Evolutionary conservation across 805 yeast species (phyloP).

Genomic region (Pichia sporocuriosa): DNA sequence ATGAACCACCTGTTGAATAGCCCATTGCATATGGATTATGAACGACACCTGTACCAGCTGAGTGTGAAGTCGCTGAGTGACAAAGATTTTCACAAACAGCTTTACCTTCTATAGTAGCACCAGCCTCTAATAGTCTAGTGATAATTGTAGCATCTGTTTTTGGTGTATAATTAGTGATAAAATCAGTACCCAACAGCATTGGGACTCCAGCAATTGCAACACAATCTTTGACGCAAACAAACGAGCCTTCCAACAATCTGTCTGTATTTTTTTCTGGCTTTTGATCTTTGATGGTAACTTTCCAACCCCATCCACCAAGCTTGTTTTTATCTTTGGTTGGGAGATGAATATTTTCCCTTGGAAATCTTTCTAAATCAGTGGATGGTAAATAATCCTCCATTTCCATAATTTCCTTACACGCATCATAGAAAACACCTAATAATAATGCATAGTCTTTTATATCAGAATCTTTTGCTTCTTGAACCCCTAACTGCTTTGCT

Average conservation of each 20-base stretch:
- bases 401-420: slow-evolving; percentile 18
- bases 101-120: too few relatives aligned
- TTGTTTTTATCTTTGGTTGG: slow-evolving; percentile 22
- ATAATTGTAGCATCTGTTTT: too few relatives aligned
- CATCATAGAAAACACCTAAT: slow-evolving; percentile 26
- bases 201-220: slow-evolving; percentile 31
- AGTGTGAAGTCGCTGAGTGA: too few relatives aligned
- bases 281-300: slow-evolving; percentile 21
- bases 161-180: too few relatives aligned
- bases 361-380: slow-evolving; percentile 27
- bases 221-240: slow-evolving; percentile 31
- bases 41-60: too few relatives aligned
- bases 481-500: slow-evolving; percentile 17
- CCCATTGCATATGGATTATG: too few relatives aligned
- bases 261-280: slow-evolving; percentile 23
- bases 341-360: slow-evolving; percentile 24
- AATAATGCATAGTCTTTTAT: slow-evolving; percentile 21
- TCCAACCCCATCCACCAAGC: slow-evolving; percentile 29
- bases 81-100: too few relatives aligned
- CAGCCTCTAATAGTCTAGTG: too few relatives aligned
- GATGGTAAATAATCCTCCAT: slow-evolving; percentile 29
- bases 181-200: slow-evolving; percentile 27
- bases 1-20: too few relatives aligned
- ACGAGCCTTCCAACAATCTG: slow-evolving; percentile 20
- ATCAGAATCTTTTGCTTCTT: slow-evolving; percentile 14